Base-by-base conservation (phyloP, 495 filamentous ascomycete genomes). In the Pyrenula aspistea region DNA sequence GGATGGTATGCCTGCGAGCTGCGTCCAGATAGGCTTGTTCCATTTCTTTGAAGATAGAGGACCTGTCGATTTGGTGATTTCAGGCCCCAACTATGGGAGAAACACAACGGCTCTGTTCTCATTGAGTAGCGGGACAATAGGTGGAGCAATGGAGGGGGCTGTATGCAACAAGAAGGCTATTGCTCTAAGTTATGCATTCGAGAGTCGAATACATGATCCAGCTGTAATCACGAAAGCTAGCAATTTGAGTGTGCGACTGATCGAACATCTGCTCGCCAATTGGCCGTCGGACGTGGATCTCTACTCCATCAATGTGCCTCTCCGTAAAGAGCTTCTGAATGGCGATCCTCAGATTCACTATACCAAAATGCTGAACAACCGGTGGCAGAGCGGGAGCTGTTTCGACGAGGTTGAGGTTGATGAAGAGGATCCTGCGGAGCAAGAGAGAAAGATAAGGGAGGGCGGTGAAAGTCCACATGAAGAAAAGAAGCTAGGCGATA, bases 51-150 rank as follows among this genome's bases (percentile, higher is more conserved):
- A 83, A 57, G 83, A 88, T 56, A 81, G 82, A 22, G 88, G 83
- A 1, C 82, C 82, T 15, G 74, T 96, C 52, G 92, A 96, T 65
- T 72, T 97, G 2, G 90, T 97, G 2, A 79, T 98, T 2, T 86
- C 80, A 12, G 93, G 93, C 1, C 93, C 93, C 4, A 98, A 98
- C 67, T 96, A 95, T 71, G 93, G 93, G 8, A 76, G 92, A 42
- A 98, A 98, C 70, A 88, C 87, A 2, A 97, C 93, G 0, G 88
- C 92, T 0, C 77, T 96, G 21, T 96, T 97, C 63, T 85, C 86
- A n/a, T 72, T 98, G 54, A 89, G 83, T 47, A 89, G 83, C 49
- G 93, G 93, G 21, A 98, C 93, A 0, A 73, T 98, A 52, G 93
- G 93, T 19, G 93, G 83, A 0, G 93, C 93, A 0, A 78, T 98